phyloP scores from a whole-genome alignment of 371 early-diverging fungal species.

The Furculomyces boomerangus region DNA sequence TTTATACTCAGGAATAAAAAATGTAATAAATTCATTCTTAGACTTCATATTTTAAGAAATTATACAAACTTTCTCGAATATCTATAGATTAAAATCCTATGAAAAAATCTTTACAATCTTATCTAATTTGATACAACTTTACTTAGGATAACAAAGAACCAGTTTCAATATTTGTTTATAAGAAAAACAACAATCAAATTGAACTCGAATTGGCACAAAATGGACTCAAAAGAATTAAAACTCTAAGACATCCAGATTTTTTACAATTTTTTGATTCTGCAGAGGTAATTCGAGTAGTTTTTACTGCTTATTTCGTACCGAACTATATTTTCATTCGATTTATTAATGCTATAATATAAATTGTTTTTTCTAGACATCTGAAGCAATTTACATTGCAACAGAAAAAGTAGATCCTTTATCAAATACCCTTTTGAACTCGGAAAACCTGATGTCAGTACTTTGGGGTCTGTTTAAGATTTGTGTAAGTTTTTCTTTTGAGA shows the following conservation, averaged over 20 bases:
- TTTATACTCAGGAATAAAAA: slow-evolving; percentile 58
- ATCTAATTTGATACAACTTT: neutral
- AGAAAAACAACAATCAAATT: slow-evolving; percentile 40
- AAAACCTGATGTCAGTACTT: slow-evolving; percentile 41
- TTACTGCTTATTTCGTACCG: neutral
- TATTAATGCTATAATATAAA: neutral
- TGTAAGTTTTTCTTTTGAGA: slow-evolving; percentile 25
- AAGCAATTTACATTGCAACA: slow-evolving; percentile 78
- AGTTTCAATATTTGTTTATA: slow-evolving; percentile 80
- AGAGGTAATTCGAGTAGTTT: neutral
- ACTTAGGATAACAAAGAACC: slow-evolving; percentile 46
- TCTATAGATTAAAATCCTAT: too few species aligned
- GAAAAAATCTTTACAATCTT: neutral
- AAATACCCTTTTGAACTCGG: slow-evolving; percentile 24
- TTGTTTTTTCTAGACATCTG: slow-evolving; percentile 53
- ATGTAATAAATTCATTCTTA: slow-evolving; percentile 36
- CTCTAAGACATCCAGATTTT: slow-evolving; percentile 80
- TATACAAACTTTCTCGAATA: too few species aligned
- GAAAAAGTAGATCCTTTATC: slow-evolving; percentile 64
- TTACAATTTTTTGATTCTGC: slow-evolving; percentile 31
- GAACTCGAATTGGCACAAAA: slow-evolving; percentile 65
- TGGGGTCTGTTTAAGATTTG: slow-evolving; percentile 86
- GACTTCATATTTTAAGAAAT: neutral
- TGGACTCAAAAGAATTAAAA: slow-evolving; percentile 66
- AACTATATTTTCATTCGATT: neutral